Conservation (phyloP, 192 early-diverging fungal genomes). For the Haplosporangium gracile region DNA sequence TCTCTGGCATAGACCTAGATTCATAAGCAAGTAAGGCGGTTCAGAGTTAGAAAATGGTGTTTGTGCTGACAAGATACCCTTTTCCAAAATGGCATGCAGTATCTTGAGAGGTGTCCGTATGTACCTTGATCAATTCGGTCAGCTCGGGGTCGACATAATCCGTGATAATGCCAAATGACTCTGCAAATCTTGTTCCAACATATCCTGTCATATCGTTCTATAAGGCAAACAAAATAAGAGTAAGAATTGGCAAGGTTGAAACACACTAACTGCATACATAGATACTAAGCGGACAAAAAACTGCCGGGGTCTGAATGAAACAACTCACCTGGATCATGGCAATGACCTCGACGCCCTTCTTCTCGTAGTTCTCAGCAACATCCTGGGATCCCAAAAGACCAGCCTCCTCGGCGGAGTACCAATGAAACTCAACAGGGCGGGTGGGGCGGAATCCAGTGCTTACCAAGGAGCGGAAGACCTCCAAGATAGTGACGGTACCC, state of each 20-base stretch:
- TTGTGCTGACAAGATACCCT: neutral
- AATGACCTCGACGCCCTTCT: conserved; percentile 69
- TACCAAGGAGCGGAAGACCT: conserved; percentile 84
- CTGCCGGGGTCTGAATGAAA: neutral
- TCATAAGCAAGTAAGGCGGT: neutral
- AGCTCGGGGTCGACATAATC: conserved; percentile 81
- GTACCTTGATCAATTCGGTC: conserved; percentile 61
- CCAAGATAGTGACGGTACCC: conserved; percentile 89
- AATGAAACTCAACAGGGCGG: conserved; percentile 94
- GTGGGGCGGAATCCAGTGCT: conserved; percentile 74
- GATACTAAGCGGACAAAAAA: neutral
- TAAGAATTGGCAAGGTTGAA: neutral
- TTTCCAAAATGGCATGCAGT: neutral
- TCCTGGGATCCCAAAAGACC: conserved; percentile 92
- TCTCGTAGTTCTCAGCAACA: conserved; percentile 78
- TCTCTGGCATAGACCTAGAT: conserved; percentile 66
- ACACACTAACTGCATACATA: neutral
- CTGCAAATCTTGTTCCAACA: conserved; percentile 60
- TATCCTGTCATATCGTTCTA: conserved; percentile 94
- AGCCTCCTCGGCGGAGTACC: conserved; percentile 93
- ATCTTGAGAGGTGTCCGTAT: neutral
- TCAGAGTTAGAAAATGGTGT: neutral
- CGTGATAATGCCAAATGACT: conserved; percentile 83
- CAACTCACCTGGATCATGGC: conserved; percentile 81
- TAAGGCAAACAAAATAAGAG: neutral